Percentiles rank a stretch among this genome's conserved stretches.
phyloP scores from a whole-genome alignment of 768 basidiomycete genomes.

The Vishniacozyma victoriae region DNA sequence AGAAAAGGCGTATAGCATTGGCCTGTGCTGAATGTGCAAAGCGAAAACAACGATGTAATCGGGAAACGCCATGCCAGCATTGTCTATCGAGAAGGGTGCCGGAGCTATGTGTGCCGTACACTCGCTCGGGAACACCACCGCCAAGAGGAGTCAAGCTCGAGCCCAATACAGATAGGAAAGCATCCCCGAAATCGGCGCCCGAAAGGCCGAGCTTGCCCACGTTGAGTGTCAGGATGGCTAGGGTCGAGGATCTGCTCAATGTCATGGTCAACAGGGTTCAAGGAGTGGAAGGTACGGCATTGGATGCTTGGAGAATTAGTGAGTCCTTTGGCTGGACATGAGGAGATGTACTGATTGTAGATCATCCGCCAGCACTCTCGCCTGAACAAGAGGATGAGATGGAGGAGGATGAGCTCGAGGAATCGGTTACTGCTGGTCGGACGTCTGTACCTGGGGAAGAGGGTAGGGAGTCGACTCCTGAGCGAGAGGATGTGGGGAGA shows the following conservation, averaged over 20 bases:
- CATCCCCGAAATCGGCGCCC: conserved; percentile 21
- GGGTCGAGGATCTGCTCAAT: no score
- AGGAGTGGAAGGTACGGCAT: conserved; percentile 18
- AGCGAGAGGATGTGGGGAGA: conserved; percentile 30
- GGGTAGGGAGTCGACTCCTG: conserved; percentile 28
- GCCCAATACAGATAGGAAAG: conserved; percentile 24
- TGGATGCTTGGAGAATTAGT: no score
- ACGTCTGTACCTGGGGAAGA: no score
- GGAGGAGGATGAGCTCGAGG: no score
- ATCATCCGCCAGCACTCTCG: no score
- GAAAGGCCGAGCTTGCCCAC: conserved; percentile 28
- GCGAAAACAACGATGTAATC: conserved; percentile 36
- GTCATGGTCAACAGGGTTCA: conserved; percentile 31
- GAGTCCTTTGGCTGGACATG: no score
- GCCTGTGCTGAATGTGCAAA: conserved; percentile 42
- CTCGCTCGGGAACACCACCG: conserved; percentile 37
- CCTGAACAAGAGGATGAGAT: no score
- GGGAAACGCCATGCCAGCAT: conserved; percentile 46
- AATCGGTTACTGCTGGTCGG: no score
- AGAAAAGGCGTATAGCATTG: conserved; percentile 43
- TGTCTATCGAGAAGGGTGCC: conserved; percentile 43
- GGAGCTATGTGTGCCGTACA: conserved; percentile 39
- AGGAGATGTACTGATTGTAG: no score
- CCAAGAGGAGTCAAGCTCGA: conserved; percentile 15
- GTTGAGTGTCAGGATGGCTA: no score